phyloP scores from a whole-genome alignment of 495 filamentous ascomycete genomes.

The Ramalina intermedia region DNA sequence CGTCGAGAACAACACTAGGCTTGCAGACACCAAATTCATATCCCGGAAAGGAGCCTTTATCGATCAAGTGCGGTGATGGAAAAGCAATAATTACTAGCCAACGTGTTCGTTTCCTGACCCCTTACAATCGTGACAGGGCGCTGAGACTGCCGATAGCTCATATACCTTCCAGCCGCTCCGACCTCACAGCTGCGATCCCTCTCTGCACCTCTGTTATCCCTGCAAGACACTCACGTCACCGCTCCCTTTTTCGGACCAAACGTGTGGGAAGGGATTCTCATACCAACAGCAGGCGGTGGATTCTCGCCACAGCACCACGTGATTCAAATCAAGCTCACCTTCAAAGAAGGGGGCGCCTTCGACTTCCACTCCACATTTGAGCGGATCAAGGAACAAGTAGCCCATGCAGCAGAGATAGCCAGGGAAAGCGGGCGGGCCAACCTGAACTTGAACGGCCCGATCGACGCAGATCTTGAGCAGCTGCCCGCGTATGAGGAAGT shows the following conservation, averaged over 20 bases:
- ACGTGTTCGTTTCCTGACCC: conserved; percentile 41
- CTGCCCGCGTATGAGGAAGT: conserved; percentile 58
- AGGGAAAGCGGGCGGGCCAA: conserved; percentile 28
- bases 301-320: conserved; percentile 60
- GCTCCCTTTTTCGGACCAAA: conserved; percentile 96
- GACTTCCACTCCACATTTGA: conserved; percentile 80
- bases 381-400: conserved; percentile 65
- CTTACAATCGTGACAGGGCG: conserved; percentile 1
- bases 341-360: conserved; percentile 88
- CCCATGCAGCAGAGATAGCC: conserved; percentile 63
- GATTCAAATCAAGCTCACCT: conserved; percentile 69
- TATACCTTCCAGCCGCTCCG: conserved; percentile 67
- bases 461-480: conserved; percentile 59
- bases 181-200: conserved; percentile 70
- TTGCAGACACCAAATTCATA: conserved; percentile 46
- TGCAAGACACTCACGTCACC: conserved; percentile 77
- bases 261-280: conserved; percentile 67
- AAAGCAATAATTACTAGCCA: conserved; percentile 78
- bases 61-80: conserved; percentile 44
- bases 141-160: conserved; percentile 38
- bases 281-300: conserved; percentile 71
- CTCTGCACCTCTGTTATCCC: conserved; percentile 68
- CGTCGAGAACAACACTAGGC: conserved; percentile 51
- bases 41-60: conserved; percentile 40
- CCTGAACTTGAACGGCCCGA: conserved; percentile 27